These are phyloP conservation scores for Geotrichum phurueaensis DNA, from an alignment of 1,139 yeast species.

Conservation along the genomic window DNA sequence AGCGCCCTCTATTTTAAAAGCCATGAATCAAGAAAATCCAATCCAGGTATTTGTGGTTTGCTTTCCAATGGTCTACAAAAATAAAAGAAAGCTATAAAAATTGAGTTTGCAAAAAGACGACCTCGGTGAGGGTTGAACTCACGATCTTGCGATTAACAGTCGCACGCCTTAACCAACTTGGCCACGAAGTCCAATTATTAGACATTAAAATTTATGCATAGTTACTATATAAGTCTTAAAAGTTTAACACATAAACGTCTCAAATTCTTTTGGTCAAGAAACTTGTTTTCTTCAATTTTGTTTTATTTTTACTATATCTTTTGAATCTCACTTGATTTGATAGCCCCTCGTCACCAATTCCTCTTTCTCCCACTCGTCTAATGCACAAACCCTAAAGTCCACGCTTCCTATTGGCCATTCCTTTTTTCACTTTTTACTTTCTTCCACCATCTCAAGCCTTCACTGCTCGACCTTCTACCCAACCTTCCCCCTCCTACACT, in stretches of 20 bases:
- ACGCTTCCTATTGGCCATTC: background rate
- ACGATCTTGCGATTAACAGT: conserved; percentile 40
- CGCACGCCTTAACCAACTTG: conserved; percentile 55
- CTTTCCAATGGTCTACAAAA: too few relatives aligned
- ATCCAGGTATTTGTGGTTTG: too few relatives aligned
- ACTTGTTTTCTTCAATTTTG: background rate
- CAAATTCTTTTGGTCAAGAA: too few relatives aligned
- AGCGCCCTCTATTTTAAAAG: too few relatives aligned
- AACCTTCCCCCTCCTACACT: background rate
- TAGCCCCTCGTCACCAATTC: background rate
- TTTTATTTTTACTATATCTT: background rate
- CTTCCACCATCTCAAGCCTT: background rate
- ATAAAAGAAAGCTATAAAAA: background rate
- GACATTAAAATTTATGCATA: background rate
- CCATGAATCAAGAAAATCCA: too few relatives aligned
- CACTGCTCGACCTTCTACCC: background rate
- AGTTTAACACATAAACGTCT: too few relatives aligned
- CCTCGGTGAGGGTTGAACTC: conserved; percentile 16
- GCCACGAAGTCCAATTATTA: conserved; percentile 45
- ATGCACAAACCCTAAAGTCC: background rate
- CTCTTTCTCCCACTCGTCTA: background rate
- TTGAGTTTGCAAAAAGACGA: background rate
- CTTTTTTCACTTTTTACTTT: background rate
- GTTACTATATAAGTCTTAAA: too few relatives aligned
- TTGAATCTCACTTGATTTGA: background rate